Conservation (phyloP, 2,329 filamentous ascomycete genomes). For the Elsinoe arachidis region DNA sequence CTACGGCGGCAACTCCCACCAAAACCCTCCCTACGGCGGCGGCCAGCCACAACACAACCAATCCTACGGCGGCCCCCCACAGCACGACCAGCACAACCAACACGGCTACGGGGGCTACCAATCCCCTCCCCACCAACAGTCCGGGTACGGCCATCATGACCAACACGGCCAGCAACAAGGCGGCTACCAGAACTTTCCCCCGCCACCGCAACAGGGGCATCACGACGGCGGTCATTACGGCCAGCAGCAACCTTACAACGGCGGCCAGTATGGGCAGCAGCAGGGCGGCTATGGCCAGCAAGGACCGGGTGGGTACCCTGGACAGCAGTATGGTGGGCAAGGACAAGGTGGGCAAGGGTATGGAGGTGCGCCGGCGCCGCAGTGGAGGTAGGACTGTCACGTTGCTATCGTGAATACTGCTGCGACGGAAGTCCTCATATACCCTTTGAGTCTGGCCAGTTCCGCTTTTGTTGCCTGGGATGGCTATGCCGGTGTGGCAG, state of each 20-base stretch:
- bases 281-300: conserved; percentile 9
- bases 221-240: conserved; percentile 4
- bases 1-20: conserved; percentile 14
- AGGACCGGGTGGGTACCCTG: conserved; percentile 11
- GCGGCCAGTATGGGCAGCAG: conserved; percentile 11
- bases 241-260: not conserved
- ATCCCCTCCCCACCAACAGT: conserved; percentile 10
- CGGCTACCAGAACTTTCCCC: not conserved
- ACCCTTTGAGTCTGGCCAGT: too few relatives aligned
- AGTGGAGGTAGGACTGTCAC: not conserved
- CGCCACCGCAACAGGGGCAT: conserved; percentile 1
- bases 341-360: conserved; percentile 2
- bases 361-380: not conserved
- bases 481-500: too few relatives aligned
- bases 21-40: conserved; percentile 16
- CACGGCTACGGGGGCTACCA: conserved; percentile 18
- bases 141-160: conserved; percentile 98
- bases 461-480: too few relatives aligned
- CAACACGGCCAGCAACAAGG: conserved; percentile 91
- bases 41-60: conserved; percentile 12
- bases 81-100: conserved; percentile 18
- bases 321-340: conserved; percentile 11
- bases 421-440: too few relatives aligned
- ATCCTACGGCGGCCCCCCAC: conserved; percentile 15
- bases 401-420: not conserved